Conservation (phyloP, 148 eudicot species). For the Chenopodium suecicum region DNA sequence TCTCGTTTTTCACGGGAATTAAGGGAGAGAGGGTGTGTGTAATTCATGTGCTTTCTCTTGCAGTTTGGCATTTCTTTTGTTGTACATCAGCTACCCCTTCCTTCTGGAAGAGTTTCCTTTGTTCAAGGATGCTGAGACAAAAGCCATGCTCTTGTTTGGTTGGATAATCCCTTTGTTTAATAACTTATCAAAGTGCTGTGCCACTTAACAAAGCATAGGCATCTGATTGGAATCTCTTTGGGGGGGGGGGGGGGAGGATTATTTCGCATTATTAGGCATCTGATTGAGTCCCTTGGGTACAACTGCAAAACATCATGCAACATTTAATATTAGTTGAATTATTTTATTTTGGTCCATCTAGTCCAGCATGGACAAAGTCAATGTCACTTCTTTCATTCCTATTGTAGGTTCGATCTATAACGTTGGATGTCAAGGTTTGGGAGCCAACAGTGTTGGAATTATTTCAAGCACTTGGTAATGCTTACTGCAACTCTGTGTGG, state of each 20-base stretch:
- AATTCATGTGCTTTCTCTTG: neutral
- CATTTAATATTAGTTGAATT: neutral
- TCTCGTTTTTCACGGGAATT: no score
- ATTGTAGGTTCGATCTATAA: conserved; percentile 80
- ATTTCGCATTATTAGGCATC: neutral
- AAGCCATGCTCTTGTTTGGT: neutral
- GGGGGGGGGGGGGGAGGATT: no score
- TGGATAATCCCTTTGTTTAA: neutral
- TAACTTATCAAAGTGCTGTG: neutral
- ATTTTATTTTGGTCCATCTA: neutral
- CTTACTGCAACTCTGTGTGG: conserved; percentile 85
- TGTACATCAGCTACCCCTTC: neutral
- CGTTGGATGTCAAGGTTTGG: conserved; percentile 92
- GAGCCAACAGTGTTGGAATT: conserved; percentile 74
- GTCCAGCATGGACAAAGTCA: neutral
- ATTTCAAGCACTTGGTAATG: conserved; percentile 68
- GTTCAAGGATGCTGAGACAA: neutral
- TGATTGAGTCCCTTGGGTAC: neutral
- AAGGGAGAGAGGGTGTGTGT: no score
- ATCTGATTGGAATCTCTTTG: no score
- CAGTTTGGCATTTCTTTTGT: neutral
- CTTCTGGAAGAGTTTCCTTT: neutral
- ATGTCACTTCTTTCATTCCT: conserved; percentile 2
- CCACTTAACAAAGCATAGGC: neutral
- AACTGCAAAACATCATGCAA: neutral